phyloP scores from a whole-genome alignment of 495 filamentous ascomycete genomes.

The Pseudotulostoma volvatum region DNA sequence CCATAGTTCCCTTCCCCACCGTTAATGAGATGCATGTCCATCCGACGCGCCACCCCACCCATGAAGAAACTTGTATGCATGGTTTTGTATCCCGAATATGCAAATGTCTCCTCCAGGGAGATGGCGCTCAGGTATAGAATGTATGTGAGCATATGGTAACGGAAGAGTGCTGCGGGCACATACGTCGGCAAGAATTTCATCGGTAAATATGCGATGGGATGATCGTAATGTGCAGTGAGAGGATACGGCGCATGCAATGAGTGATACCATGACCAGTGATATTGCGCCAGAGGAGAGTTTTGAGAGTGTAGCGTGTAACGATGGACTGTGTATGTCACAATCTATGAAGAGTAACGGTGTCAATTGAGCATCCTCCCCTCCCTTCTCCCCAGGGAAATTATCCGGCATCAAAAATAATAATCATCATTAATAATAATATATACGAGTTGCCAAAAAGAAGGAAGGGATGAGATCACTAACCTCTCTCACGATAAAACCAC shows the following conservation, averaged over 20 bases:
- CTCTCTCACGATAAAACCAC: conserved; percentile 38
- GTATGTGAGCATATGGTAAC: conserved; percentile 65
- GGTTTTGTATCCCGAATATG: conserved; percentile 60
- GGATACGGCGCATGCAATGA: conserved; percentile 43
- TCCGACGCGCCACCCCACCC: conserved; percentile 54
- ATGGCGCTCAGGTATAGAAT: conserved; percentile 48
- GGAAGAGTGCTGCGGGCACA: conserved; percentile 47
- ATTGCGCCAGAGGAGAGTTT: conserved; percentile 17
- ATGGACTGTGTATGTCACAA: conserved; percentile 52
- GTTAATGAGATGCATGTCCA: conserved; percentile 47
- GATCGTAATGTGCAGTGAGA: conserved; percentile 59
- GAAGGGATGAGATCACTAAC: conserved; percentile 15
- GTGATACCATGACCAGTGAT: conserved; percentile 54
- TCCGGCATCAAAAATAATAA: too few species aligned
- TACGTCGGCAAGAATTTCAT: conserved; percentile 56
- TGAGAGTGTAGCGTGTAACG: conserved; percentile 48
- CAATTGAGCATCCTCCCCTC: too few species aligned
- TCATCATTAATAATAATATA: too few species aligned
- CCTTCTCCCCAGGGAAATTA: too few species aligned
- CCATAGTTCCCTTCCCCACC: conserved; percentile 57
- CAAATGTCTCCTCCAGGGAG: conserved; percentile 61
- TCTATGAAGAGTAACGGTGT: conserved; percentile 12
- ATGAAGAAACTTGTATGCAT: conserved; percentile 58
- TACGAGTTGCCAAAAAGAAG: not conserved
- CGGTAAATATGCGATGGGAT: conserved; percentile 58